phyloP scores from a whole-genome alignment of 768 basidiomycete genomes.

The Galerina marginata region DNA sequence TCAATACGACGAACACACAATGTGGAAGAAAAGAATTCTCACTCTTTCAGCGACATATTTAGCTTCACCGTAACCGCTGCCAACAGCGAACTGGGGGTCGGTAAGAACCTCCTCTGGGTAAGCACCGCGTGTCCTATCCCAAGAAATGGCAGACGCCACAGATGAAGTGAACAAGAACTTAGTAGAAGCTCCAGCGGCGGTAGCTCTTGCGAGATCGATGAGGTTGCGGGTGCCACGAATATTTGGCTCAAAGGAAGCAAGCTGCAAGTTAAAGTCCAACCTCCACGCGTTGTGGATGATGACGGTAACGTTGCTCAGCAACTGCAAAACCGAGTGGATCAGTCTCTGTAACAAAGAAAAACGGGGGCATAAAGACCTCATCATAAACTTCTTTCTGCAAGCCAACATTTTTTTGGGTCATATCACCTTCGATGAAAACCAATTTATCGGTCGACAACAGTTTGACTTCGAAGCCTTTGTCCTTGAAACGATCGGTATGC shows the following conservation, averaged over 20 bases:
- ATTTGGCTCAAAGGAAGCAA: conserved; percentile 49
- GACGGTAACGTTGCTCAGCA: conserved; percentile 34
- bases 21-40: conserved; percentile 7
- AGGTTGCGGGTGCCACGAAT: conserved; percentile 45
- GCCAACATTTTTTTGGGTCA: conserved; percentile 34
- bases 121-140: conserved; percentile 30
- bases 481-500: conserved; percentile 35
- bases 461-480: conserved; percentile 35
- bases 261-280: conserved; percentile 50
- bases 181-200: conserved; percentile 29
- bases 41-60: conserved; percentile 42
- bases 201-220: conserved; percentile 42
- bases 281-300: conserved; percentile 54
- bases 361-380: conserved; percentile 28
- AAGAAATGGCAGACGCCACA: conserved; percentile 34
- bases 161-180: conserved; percentile 46
- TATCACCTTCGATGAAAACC: conserved; percentile 44
- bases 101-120: conserved; percentile 40
- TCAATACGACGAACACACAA: background rate
- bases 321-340: conserved; percentile 14
- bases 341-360: background rate
- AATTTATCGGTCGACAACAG: conserved; percentile 39
- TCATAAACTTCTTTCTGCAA: conserved; percentile 29
- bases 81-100: conserved; percentile 31
- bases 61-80: conserved; percentile 36